A percentile compares a stretch with the other conserved stretches of the same genome.
Evolutionary conservation across 306 rosid species (phyloP).

Genomic region (Vigna radiata): DNA sequence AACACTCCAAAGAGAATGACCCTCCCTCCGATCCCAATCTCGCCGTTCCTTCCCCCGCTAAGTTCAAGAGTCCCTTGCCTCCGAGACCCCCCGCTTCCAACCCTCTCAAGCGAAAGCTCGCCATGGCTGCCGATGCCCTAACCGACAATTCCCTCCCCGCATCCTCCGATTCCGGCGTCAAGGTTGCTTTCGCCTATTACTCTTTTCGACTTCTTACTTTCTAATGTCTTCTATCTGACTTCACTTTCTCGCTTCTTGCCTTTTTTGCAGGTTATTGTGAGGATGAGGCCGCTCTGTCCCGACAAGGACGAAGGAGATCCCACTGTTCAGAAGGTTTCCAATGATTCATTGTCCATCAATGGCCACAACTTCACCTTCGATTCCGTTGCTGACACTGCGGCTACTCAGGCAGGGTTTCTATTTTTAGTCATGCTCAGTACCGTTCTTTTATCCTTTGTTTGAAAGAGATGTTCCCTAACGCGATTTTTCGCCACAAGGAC

Average conservation of each 20-base stretch:
- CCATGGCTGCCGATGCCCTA: constrained; percentile 45
- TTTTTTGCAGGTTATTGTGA: constrained; percentile 72
- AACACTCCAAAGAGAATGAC: constrained; percentile 75
- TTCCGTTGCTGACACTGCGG: constrained; percentile 77
- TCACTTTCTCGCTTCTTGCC: not conserved
- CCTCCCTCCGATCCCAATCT: constrained; percentile 76
- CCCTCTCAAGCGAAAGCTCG: constrained; percentile 94
- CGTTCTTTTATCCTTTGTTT: not conserved
- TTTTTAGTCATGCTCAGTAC: not conserved
- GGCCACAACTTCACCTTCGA: constrained; percentile 94
- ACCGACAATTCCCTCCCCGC: constrained; percentile 59
- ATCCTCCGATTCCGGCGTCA: constrained; percentile 86
- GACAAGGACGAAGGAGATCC: constrained; percentile 83
- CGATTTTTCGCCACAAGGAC: no score
- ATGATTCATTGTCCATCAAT: constrained; percentile 73
- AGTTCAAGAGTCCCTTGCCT: constrained; percentile 78
- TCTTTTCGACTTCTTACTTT: not conserved
- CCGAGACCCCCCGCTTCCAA: constrained; percentile 89
- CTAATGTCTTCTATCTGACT: not conserved
- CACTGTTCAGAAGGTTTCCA: constrained; percentile 78
- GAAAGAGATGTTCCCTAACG: no score
- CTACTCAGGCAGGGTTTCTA: constrained; percentile 80
- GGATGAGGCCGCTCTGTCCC: constrained; percentile 75
- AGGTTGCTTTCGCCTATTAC: constrained; percentile 51
- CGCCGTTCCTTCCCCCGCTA: constrained; percentile 58